A percentile compares a stretch with the other conserved stretches of the same genome.
Evolutionary conservation across 352 stramenopile species (phyloP).

Genomic region (Globisporangium okanoganense): DNA sequence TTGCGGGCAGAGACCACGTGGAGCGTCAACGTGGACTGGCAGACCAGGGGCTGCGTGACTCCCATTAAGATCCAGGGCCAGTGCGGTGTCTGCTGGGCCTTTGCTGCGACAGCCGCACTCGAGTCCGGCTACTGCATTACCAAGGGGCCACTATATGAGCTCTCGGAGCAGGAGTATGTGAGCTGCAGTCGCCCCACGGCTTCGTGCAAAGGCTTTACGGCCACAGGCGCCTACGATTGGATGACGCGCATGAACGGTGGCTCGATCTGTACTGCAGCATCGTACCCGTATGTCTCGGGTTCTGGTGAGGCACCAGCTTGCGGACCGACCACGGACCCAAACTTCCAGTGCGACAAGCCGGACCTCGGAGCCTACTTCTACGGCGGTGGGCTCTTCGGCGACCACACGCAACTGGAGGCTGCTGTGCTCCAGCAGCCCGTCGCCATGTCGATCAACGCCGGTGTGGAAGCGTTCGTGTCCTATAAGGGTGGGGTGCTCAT

Average conservation of each 20-base stretch:
- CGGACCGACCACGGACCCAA: slow-evolving; percentile 10
- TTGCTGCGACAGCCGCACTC: slow-evolving; percentile 9
- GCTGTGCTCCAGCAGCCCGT: not conserved
- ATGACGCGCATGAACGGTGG: slow-evolving; percentile 11
- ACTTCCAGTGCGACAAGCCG: slow-evolving; percentile 7
- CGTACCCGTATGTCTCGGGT: slow-evolving; percentile 12
- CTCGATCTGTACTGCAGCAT: slow-evolving; percentile 12
- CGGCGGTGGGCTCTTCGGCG: not conserved
- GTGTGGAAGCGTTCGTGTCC: not conserved
- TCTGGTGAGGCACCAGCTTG: not conserved
- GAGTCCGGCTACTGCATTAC: slow-evolving; percentile 26
- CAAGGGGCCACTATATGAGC: slow-evolving; percentile 2
- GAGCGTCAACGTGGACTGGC: slow-evolving; percentile 15
- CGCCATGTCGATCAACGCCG: not conserved
- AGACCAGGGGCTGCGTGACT: slow-evolving; percentile 20
- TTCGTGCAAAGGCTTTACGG: not conserved
- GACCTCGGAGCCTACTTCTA: slow-evolving; percentile 13
- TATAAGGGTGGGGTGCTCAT: not conserved
- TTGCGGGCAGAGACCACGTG: not conserved
- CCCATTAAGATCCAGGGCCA: slow-evolving; percentile 20
- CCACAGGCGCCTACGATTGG: slow-evolving; percentile 1
- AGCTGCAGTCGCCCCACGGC: slow-evolving; percentile 3
- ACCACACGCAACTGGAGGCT: not conserved
- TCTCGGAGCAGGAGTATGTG: slow-evolving; percentile 19
- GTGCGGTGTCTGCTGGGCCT: slow-evolving; percentile 20